A percentile compares a stretch with the other conserved stretches of the same genome.
Conservation (phyloP, 2,329 filamentous ascomycete species). For the Arthrobotrys sphaeroides region DNA sequence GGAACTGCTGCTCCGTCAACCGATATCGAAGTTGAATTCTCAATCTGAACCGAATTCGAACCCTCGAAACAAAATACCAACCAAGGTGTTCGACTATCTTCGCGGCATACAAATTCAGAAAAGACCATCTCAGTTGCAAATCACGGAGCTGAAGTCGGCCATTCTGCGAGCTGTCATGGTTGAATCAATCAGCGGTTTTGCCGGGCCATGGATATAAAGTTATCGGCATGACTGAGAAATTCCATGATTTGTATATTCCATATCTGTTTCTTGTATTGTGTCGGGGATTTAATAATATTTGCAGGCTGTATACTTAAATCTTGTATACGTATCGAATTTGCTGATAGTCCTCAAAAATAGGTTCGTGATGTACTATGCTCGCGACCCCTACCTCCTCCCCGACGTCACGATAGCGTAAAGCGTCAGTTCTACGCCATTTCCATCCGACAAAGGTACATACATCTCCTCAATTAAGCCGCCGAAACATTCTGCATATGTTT, state of each 20-base stretch:
- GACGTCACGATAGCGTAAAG: slow-evolving; percentile 29
- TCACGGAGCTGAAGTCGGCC: slow-evolving; percentile 29
- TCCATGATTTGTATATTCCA: no score
- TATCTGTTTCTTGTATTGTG: no score
- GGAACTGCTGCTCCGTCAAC: not conserved
- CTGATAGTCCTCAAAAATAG: no score
- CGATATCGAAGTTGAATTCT: slow-evolving; percentile 41
- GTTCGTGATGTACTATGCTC: no score
- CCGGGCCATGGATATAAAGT: no score
- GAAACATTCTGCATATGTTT: slow-evolving; percentile 2
- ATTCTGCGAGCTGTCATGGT: slow-evolving; percentile 29
- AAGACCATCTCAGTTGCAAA: slow-evolving; percentile 41
- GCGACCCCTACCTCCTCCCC: slow-evolving; percentile 17
- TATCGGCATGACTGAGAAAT: no score
- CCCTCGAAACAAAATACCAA: slow-evolving; percentile 10
- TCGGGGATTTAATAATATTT: no score
- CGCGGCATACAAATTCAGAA: slow-evolving; percentile 26
- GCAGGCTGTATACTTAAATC: no score
- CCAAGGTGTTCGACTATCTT: not conserved
- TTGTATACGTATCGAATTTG: no score
- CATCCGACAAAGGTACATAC: not conserved
- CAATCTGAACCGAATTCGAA: slow-evolving; percentile 32
- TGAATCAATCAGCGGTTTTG: no score
- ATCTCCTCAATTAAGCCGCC: not conserved
- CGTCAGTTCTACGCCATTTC: slow-evolving; percentile 3